phyloP scores from a whole-genome alignment of 768 basidiomycete species.

The Lactarius indigo region DNA sequence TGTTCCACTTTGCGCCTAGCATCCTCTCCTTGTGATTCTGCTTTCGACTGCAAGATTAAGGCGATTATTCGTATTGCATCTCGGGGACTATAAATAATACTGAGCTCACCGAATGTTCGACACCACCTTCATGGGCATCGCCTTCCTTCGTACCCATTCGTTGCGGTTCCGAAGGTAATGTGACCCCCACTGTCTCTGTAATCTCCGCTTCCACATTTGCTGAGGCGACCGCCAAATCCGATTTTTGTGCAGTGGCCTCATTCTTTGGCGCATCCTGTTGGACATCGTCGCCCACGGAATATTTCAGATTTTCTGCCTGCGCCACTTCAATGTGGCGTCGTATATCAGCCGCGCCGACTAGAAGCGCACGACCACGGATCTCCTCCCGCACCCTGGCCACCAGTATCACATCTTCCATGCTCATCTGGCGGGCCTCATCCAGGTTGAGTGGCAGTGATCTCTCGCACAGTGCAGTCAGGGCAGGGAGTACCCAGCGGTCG shows the following conservation, averaged over 20 bases:
- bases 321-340: not conserved
- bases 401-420: conserved; percentile 18
- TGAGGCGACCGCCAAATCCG: not conserved
- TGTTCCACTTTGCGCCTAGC: not conserved
- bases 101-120: not conserved
- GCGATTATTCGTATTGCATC: not conserved
- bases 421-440: conserved; percentile 18
- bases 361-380: not conserved
- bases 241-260: not conserved
- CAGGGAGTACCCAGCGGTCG: conserved; percentile 19
- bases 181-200: not conserved
- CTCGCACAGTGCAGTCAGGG: conserved; percentile 17
- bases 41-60: no score
- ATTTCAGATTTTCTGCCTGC: no score
- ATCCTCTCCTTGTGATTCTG: not conserved
- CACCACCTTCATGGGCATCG: not conserved
- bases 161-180: not conserved
- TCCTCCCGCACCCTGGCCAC: not conserved
- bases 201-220: not conserved
- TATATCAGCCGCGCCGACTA: not conserved
- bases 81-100: not conserved
- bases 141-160: not conserved
- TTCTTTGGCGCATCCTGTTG: no score
- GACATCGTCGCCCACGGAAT: no score
- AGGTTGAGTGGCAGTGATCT: conserved; percentile 9